phyloP scores from a whole-genome alignment of 345 rosid species.

The Hibiscus trionum region DNA sequence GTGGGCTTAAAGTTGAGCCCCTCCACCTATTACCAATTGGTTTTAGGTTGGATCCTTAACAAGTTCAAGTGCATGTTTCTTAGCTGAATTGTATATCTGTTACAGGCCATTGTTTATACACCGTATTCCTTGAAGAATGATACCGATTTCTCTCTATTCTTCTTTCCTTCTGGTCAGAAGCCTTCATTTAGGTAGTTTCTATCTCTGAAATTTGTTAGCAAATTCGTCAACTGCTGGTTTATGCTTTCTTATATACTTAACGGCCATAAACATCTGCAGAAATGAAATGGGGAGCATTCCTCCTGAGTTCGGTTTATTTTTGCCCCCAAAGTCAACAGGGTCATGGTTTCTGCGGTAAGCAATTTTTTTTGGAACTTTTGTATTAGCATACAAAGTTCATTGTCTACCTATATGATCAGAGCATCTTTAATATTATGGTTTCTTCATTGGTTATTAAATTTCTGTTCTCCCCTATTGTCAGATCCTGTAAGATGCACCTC shows the following conservation, averaged over 20 bases:
- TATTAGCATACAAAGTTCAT: background rate
- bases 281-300: conserved; percentile 47
- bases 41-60: background rate
- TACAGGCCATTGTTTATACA: conserved; percentile 76
- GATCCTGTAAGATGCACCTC: conserved; percentile 59
- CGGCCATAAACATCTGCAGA: conserved; percentile 38
- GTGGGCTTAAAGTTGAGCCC: background rate
- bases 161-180: conserved; percentile 53
- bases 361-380: conserved; percentile 5
- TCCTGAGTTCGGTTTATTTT: conserved; percentile 62
- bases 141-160: conserved; percentile 50
- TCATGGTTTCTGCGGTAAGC: conserved; percentile 81
- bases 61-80: background rate
- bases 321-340: conserved; percentile 52
- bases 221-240: conserved; percentile 12
- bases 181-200: conserved; percentile 50
- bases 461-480: conserved; percentile 24
- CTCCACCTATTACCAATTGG: background rate
- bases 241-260: conserved; percentile 12
- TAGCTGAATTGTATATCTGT: conserved; percentile 1
- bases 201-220: conserved; percentile 14
- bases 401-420: background rate
- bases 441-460: conserved; percentile 9
- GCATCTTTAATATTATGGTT: conserved; percentile 9
- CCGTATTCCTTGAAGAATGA: conserved; percentile 69